phyloP scores from a whole-genome alignment of 305 asterid species.

The Fraxinus paxiana region DNA sequence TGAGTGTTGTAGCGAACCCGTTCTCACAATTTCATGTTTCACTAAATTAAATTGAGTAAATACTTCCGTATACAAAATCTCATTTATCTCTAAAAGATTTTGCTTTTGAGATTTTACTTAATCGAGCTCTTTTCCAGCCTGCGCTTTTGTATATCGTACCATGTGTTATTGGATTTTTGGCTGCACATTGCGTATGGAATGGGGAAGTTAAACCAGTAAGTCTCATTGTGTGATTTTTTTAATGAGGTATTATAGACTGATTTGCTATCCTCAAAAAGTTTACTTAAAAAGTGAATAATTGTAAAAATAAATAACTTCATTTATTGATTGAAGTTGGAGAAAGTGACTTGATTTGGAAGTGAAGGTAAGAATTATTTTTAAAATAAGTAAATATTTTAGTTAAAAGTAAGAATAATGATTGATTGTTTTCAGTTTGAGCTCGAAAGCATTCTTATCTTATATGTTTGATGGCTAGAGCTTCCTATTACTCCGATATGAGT shows the following conservation, averaged over 20 bases:
- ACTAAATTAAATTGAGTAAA: not conserved
- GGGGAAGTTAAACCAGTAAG: slow-evolving; percentile 83
- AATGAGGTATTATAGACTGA: not conserved
- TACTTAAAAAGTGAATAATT: not conserved
- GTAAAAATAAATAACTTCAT: not conserved
- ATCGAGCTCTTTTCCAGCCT: slow-evolving; percentile 49
- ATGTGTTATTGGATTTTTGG: slow-evolving; percentile 78
- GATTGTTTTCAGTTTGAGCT: not conserved
- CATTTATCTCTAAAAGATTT: not conserved
- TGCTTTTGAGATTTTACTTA: not conserved
- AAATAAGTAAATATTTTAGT: not conserved
- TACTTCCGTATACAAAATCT: not conserved
- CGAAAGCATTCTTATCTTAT: not conserved
- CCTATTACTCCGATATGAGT: not conserved
- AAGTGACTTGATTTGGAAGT: not conserved
- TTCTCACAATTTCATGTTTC: not conserved
- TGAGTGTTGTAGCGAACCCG: slow-evolving; percentile 11
- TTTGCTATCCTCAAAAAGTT: not conserved
- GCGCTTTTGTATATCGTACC: slow-evolving; percentile 90
- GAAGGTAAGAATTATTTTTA: not conserved
- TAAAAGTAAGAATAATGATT: not conserved
- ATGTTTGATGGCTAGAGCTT: not conserved
- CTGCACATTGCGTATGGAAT: slow-evolving; percentile 75
- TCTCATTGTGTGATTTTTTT: not conserved
- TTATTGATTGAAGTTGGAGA: not conserved